A percentile compares a stretch with the other conserved stretches of the same genome.
phyloP scores from a whole-genome alignment of 768 basidiomycete species.

The Podaxis pistillaris region DNA sequence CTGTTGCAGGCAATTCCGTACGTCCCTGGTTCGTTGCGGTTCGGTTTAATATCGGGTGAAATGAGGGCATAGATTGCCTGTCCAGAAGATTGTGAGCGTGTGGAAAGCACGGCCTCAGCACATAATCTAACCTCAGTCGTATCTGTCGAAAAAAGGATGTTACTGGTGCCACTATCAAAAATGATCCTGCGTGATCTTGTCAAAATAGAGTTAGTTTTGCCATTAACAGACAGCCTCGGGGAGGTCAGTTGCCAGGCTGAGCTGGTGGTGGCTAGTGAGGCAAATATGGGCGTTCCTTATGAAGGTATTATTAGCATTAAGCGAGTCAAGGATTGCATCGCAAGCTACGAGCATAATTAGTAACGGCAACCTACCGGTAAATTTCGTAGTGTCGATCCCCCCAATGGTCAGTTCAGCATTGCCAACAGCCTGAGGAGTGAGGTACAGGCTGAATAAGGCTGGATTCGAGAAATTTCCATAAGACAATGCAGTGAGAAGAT shows the following conservation, averaged over 20 bases:
- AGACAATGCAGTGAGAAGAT: background rate
- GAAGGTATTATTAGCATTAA: slow-evolving; percentile 4
- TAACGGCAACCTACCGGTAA: slow-evolving; percentile 33
- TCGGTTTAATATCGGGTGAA: slow-evolving; percentile 54
- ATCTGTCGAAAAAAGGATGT: slow-evolving; percentile 46
- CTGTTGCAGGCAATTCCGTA: slow-evolving; percentile 53
- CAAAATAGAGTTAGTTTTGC: slow-evolving; percentile 43
- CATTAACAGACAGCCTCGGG: slow-evolving; percentile 48
- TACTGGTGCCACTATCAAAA: slow-evolving; percentile 59
- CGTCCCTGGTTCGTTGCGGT: slow-evolving; percentile 48
- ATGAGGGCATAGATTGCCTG: slow-evolving; percentile 58
- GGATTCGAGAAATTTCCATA: slow-evolving; percentile 7
- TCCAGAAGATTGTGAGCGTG: slow-evolving; percentile 10
- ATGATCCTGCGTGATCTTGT: slow-evolving; percentile 42
- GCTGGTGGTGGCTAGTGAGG: slow-evolving; percentile 35
- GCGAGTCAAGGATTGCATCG: background rate
- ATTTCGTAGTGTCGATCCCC: slow-evolving; percentile 51
- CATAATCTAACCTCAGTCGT: slow-evolving; percentile 41
- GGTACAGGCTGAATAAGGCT: slow-evolving; percentile 51
- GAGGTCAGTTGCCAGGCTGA: slow-evolving; percentile 46
- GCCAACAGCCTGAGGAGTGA: slow-evolving; percentile 47
- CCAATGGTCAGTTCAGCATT: slow-evolving; percentile 54
- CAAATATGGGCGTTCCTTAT: slow-evolving; percentile 41
- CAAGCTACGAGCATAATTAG: slow-evolving; percentile 7
- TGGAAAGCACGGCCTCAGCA: slow-evolving; percentile 5